phyloP scores from a whole-genome alignment of 352 stramenopile species.

The Pythium monospermum region DNA sequence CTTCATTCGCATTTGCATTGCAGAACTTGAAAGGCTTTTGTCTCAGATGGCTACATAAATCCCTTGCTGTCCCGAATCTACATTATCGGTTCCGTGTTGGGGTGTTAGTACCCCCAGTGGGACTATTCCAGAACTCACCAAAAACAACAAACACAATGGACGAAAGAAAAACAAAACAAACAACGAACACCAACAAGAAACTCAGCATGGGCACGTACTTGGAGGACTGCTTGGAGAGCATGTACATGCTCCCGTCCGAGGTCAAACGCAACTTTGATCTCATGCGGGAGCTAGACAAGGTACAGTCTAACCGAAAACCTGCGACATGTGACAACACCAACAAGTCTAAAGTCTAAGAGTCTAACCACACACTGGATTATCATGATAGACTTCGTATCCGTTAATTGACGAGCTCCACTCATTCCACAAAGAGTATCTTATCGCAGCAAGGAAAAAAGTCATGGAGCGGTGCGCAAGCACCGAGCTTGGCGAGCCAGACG shows the following conservation, averaged over 20 bases:
- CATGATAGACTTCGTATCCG: slow-evolving; percentile 59
- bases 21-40: too few relatives aligned
- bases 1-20: too few relatives aligned
- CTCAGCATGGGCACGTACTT: slow-evolving; percentile 77
- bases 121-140: too few relatives aligned
- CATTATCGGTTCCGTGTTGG: too few relatives aligned
- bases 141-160: too few relatives aligned
- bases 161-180: background rate
- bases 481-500: slow-evolving; percentile 41
- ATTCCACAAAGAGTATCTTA: slow-evolving; percentile 62
- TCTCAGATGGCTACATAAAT: too few relatives aligned
- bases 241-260: slow-evolving; percentile 87
- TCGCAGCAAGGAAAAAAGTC: slow-evolving; percentile 53
- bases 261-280: slow-evolving; percentile 89
- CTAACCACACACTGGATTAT: background rate
- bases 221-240: slow-evolving; percentile 85
- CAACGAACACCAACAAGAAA: slow-evolving; percentile 1
- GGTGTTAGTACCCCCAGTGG: too few relatives aligned
- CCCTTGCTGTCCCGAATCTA: too few relatives aligned
- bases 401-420: slow-evolving; percentile 70
- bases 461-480: slow-evolving; percentile 49
- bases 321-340: background rate
- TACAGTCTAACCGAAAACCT: slow-evolving; percentile 14
- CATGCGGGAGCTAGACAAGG: slow-evolving; percentile 86
- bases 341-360: background rate